Conservation (phyloP, 169 alveolate species). For the Perkinsus chesapeaki region DNA sequence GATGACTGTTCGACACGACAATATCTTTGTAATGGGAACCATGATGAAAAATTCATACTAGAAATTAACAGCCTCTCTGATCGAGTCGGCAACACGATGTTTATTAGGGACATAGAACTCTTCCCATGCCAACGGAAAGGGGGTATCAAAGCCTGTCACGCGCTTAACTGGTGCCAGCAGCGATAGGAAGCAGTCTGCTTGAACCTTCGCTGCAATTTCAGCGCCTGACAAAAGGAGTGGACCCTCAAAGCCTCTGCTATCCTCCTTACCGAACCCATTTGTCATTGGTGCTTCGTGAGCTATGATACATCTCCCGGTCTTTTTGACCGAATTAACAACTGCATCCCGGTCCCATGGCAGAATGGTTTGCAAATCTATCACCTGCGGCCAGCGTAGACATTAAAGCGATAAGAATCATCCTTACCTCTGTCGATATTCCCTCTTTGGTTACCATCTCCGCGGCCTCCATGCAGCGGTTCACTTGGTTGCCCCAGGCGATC, state of each 20-base stretch:
- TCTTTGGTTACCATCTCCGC: constrained; percentile 74
- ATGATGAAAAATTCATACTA: background rate
- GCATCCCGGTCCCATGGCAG: constrained; percentile 92
- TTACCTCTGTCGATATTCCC: constrained; percentile 78
- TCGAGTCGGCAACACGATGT: constrained; percentile 67
- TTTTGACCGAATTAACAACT: constrained; percentile 75
- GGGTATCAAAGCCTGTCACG: constrained; percentile 93
- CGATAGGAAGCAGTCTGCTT: constrained; percentile 81
- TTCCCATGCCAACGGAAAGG: constrained; percentile 89
- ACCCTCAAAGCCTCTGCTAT: background rate
- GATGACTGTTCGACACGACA: background rate
- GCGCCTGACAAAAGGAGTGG: constrained; percentile 57
- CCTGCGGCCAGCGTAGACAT: background rate
- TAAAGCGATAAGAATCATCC: background rate
- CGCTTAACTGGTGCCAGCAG: constrained; percentile 89
- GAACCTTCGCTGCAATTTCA: constrained; percentile 82
- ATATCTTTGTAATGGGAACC: background rate
- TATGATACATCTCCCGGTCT: constrained; percentile 83
- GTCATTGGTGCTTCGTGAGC: constrained; percentile 90
- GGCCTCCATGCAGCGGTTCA: constrained; percentile 69
- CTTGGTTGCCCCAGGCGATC: constrained; percentile 75
- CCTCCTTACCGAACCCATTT: background rate
- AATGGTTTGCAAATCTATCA: constrained; percentile 88
- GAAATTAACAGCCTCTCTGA: constrained; percentile 40
- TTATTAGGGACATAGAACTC: constrained; percentile 77